Evolutionary conservation across 768 basidiomycete species (phyloP).

Genomic region (Hortiboletus campestris): DNA sequence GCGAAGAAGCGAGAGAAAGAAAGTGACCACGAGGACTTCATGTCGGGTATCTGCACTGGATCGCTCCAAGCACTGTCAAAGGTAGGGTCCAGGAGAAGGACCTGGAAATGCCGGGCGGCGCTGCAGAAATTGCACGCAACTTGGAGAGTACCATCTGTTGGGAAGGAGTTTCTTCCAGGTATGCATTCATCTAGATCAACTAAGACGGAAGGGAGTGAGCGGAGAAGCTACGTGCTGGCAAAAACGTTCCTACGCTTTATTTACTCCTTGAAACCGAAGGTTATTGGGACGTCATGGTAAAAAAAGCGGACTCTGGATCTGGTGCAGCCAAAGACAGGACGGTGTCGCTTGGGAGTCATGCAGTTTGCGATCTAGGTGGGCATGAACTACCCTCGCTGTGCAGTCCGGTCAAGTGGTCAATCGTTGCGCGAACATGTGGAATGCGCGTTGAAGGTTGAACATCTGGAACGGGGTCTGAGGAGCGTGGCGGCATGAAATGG

Average conservation of each 20-base stretch:
- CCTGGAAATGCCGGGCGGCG: constrained; percentile 24
- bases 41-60: constrained; percentile 37
- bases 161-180: not conserved
- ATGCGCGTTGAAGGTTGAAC: constrained; percentile 34
- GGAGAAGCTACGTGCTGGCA: constrained; percentile 1
- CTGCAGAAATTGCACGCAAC: constrained; percentile 14
- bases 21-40: constrained; percentile 34
- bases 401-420: constrained; percentile 25
- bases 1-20: constrained; percentile 32
- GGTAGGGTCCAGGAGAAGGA: constrained; percentile 21
- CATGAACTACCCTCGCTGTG: constrained; percentile 25
- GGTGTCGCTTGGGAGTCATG: constrained; percentile 19
- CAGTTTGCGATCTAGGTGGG: constrained; percentile 19
- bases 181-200: not conserved
- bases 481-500: constrained; percentile 21
- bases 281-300: constrained; percentile 3
- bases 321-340: constrained; percentile 13
- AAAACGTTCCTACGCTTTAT: constrained; percentile 3
- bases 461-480: constrained; percentile 27
- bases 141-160: constrained; percentile 6
- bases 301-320: constrained; percentile 8
- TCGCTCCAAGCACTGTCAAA: constrained; percentile 31
- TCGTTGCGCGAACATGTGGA: constrained; percentile 34
- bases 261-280: not conserved
- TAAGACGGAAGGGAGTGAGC: not conserved